Base-by-base conservation (phyloP, 176 grass and related monocot species). In the Oryza rufipogon region DNA sequence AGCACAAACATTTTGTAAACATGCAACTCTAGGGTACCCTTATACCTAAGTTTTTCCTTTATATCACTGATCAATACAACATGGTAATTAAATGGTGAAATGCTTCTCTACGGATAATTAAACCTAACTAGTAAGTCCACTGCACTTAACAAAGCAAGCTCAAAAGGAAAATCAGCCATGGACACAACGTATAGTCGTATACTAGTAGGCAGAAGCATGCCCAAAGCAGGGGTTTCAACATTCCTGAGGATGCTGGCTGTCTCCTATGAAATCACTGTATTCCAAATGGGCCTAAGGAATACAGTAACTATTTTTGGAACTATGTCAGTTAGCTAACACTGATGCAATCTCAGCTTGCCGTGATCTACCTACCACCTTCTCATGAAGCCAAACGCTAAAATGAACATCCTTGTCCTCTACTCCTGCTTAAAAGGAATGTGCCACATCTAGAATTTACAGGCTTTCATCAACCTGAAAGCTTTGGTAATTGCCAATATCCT, bases 241-340 rank as follows among this genome's bases (percentile, higher is more conserved):
- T 22, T 63, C 58, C 58, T 60, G 20, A n/a, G 56, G 7, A 20
- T 22, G 56, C 56, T n/a, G 19, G 0, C 20, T 9, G 56, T 3
- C 7, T 60, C 56, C 56, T 60, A 60, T 22, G 7, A 60, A 60
- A n/a, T 60, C 7, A 0, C 0, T 60, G 20, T 60, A 60, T 60
- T 60, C 6, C 56, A 60, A 60, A 60, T 56, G 51, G 51, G 16
- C 6, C 19, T 63, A 63, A 63, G 19, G n/a, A 63, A 20, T 58
- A 58, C 54, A 58, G 1, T 38, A 76, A 45, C 25, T 25, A 15
- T 26, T 70, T 26, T 70, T 76, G 75, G 47, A 81, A 68, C 39
- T 70, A 51, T 38, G 39, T 26, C 33, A 20, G 11, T 58, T 46
- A 75, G 54, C 73, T 79, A 84, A 58, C 58, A 68, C 32, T 88